Conservation (phyloP, 805 yeast genomes). For the Phaffomyces thermotolerans region DNA sequence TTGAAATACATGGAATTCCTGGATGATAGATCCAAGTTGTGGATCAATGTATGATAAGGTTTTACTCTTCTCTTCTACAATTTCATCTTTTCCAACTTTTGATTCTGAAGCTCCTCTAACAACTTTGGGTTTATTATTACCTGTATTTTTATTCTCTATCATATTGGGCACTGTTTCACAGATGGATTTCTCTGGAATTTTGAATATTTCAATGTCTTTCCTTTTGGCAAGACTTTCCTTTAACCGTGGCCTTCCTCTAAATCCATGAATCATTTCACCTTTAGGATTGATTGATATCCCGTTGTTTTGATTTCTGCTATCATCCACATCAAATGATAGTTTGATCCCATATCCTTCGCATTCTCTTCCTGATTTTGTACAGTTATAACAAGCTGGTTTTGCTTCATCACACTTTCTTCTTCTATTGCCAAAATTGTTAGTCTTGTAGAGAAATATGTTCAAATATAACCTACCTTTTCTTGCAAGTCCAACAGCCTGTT, state of each 20-base stretch:
- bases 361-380: conserved; percentile 33
- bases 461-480: conserved; percentile 32
- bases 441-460: not conserved
- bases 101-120: not conserved
- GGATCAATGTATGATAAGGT: conserved; percentile 1
- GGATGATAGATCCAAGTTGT: conserved; percentile 6
- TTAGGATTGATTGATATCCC: conserved; percentile 20
- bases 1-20: conserved; percentile 22
- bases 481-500: conserved; percentile 55
- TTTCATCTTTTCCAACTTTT: not conserved
- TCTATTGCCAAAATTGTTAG: conserved; percentile 20
- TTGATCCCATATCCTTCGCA: conserved; percentile 47
- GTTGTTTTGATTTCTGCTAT: conserved; percentile 27
- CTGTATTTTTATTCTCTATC: too few species aligned
- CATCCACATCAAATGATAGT: conserved; percentile 45
- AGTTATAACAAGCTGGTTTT: conserved; percentile 44
- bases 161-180: too few species aligned
- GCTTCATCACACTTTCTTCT: conserved; percentile 52
- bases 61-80: not conserved
- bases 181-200: too few species aligned
- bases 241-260: conserved; percentile 37
- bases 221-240: conserved; percentile 27
- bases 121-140: not conserved
- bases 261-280: conserved; percentile 34
- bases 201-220: conserved; percentile 1